Evolutionary conservation across 441 rosid genomes (phyloP).

Genomic region (Syzygium syzygioides): DNA sequence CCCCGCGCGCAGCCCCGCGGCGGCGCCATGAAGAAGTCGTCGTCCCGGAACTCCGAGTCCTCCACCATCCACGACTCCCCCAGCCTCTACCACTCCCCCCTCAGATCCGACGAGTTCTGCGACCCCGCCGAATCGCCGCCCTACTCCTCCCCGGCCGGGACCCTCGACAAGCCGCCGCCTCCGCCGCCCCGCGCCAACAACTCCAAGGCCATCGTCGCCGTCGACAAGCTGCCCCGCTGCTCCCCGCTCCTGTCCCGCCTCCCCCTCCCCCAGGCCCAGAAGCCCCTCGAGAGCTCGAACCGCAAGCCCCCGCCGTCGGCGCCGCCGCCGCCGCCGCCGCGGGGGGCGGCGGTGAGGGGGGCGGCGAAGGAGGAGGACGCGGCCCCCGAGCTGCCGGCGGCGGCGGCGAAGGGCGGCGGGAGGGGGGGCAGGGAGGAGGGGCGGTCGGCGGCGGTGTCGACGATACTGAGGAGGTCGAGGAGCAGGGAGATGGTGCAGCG

Average conservation of each 20-base stretch:
- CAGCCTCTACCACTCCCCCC: background rate
- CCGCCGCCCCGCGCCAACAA: background rate
- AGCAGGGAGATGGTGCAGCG: slow-evolving; percentile 25
- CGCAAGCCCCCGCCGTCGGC: background rate
- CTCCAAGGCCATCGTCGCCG: background rate
- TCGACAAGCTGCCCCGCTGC: background rate
- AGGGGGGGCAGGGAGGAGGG: background rate
- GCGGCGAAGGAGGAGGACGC: background rate
- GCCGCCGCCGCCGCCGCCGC: background rate
- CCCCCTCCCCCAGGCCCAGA: background rate
- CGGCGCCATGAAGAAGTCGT: slow-evolving; percentile 35
- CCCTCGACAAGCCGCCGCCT: background rate
- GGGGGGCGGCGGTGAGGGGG: background rate
- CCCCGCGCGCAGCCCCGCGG: slow-evolving; percentile 27
- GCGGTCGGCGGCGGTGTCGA: background rate
- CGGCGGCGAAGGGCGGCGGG: background rate
- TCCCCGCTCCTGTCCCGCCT: background rate
- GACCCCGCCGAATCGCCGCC: background rate
- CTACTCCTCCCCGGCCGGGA: background rate
- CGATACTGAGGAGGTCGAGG: slow-evolving; percentile 24
- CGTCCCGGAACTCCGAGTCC: slow-evolving; percentile 43
- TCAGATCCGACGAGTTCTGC: background rate
- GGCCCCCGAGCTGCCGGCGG: background rate
- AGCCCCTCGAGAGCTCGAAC: background rate
- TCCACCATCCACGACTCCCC: slow-evolving; percentile 36